Evolutionary conservation across 2,329 filamentous ascomycete species (phyloP).

Genomic region (Eutypella sp.): DNA sequence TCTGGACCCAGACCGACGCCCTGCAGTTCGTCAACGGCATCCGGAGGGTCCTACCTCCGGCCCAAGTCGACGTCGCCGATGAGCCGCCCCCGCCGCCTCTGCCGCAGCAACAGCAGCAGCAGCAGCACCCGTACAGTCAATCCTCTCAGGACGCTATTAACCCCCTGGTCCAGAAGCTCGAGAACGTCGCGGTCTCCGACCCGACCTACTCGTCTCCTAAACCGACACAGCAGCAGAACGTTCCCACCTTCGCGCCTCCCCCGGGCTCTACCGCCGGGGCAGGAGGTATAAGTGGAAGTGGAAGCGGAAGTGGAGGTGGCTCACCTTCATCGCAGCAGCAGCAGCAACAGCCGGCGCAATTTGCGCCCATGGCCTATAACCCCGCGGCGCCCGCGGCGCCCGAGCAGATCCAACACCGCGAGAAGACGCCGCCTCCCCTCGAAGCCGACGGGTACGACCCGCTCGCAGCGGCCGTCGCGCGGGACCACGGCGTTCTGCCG

Average conservation of each 20-base stretch:
- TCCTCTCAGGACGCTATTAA: conserved; percentile 45
- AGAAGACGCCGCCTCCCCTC: conserved; percentile 74
- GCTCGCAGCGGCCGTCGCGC: conserved; percentile 51
- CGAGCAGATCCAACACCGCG: conserved; percentile 65
- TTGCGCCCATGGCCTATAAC: conserved; percentile 69
- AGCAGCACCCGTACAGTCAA: conserved; percentile 31
- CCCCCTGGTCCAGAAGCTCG: conserved; percentile 67
- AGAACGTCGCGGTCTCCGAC: conserved; percentile 63
- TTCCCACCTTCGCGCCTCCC: conserved; percentile 35
- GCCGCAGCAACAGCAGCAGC: conserved; percentile 24
- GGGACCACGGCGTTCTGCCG: conserved; percentile 50
- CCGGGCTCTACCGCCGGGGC: conserved; percentile 33
- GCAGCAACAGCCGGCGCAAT: conserved; percentile 30
- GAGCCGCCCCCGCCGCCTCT: conserved; percentile 50
- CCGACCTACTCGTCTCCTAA: conserved; percentile 37
- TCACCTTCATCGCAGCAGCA: too few relatives aligned
- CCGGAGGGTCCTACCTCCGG: conserved; percentile 56
- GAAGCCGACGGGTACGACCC: conserved; percentile 60
- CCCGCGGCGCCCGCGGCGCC: conserved; percentile 72
- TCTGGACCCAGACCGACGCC: conserved; percentile 72
- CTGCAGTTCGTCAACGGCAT: conserved; percentile 65
- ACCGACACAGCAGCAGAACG: conserved; percentile 13
- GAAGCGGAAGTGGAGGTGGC: too few relatives aligned
- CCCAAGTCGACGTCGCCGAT: conserved; percentile 59
- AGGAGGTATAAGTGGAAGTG: too few relatives aligned